Conservation (phyloP, 306 rosid genomes). For the Delonix regia region DNA sequence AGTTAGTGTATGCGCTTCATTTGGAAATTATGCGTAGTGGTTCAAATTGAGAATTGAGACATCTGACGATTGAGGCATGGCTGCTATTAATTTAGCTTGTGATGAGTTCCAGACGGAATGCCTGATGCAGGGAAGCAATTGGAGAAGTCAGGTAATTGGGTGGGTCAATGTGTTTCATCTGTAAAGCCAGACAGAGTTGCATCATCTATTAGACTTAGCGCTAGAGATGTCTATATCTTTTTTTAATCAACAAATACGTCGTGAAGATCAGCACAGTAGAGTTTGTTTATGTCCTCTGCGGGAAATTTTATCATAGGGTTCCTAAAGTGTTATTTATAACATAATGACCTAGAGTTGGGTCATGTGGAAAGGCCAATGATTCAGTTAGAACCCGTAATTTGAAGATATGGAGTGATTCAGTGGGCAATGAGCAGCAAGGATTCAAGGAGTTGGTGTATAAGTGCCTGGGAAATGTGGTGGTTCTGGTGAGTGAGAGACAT, state of each 20-base stretch:
- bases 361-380: constrained; percentile 4
- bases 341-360: not conserved
- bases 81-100: not conserved
- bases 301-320: not conserved
- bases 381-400: too few relatives aligned
- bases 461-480: too few relatives aligned
- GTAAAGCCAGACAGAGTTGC: not conserved
- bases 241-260: not conserved
- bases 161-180: not conserved
- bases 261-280: not conserved
- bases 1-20: not conserved
- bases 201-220: not conserved
- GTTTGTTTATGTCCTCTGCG: not conserved
- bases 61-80: not conserved
- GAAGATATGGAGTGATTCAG: too few relatives aligned
- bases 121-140: not conserved
- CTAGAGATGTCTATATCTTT: not conserved
- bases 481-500: too few relatives aligned
- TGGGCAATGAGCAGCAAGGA: too few relatives aligned
- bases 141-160: not conserved
- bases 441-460: too few relatives aligned
- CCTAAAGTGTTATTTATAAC: not conserved
- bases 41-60: not conserved
- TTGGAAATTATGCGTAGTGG: not conserved
- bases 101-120: not conserved